phyloP scores from a whole-genome alignment of 129 eudicot genomes.

The Pittosporum tobira region DNA sequence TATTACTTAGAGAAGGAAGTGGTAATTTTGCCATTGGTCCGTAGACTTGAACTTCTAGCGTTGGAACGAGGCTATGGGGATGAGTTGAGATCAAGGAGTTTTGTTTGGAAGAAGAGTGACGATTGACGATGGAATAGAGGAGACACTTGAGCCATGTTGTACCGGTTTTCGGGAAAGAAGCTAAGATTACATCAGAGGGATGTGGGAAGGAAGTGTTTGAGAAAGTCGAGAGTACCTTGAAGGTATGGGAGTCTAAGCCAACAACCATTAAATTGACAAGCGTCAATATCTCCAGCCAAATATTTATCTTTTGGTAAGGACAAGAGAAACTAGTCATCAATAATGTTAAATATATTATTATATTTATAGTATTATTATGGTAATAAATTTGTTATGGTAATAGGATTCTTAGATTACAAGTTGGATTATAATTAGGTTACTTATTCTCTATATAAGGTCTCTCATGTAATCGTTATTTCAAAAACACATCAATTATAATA shows the following conservation, averaged over 20 bases:
- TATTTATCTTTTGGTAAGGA: conserved; percentile 17
- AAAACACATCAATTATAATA: too few relatives aligned
- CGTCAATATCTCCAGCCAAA: not conserved
- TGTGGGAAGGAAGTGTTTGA: conserved; percentile 24
- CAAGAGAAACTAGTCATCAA: not conserved
- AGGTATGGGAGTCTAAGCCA: conserved; percentile 20
- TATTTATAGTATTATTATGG: too few relatives aligned
- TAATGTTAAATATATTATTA: too few relatives aligned
- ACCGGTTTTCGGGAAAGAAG: conserved; percentile 42
- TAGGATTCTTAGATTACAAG: too few relatives aligned
- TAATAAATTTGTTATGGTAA: too few relatives aligned
- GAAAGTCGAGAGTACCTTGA: conserved; percentile 16
- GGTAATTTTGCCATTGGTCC: not conserved
- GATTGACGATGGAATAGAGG: conserved; percentile 20
- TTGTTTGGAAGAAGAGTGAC: conserved; percentile 13
- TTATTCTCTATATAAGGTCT: too few relatives aligned
- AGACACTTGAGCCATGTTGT: conserved; percentile 43
- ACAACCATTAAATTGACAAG: conserved; percentile 22
- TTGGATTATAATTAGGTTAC: too few relatives aligned
- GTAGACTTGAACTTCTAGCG: conserved; percentile 29
- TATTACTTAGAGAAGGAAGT: not conserved
- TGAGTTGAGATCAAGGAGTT: conserved; percentile 3
- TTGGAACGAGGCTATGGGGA: conserved; percentile 42
- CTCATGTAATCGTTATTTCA: too few relatives aligned
- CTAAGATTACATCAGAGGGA: conserved; percentile 28